phyloP scores from a whole-genome alignment of 257 asterid species.

The Fraxinus pennsylvanica region DNA sequence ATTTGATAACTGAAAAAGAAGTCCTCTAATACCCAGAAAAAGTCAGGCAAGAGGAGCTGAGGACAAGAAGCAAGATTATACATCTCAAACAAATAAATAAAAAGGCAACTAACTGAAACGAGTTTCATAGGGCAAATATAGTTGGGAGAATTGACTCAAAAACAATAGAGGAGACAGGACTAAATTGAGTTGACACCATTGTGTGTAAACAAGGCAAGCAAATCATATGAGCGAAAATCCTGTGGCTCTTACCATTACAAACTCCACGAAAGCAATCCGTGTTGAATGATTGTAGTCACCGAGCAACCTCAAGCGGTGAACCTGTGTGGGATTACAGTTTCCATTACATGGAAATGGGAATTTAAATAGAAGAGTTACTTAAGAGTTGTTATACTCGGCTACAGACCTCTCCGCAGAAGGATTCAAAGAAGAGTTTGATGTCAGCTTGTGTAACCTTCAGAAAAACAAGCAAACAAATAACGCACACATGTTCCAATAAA shows the following conservation, averaged over 20 bases:
- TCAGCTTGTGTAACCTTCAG: constrained; percentile 75
- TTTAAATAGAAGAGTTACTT: constrained; percentile 24
- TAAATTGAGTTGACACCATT: not conserved
- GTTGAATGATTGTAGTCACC: constrained; percentile 95
- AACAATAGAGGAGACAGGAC: not conserved
- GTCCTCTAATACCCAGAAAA: not conserved
- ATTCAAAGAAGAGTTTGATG: constrained; percentile 69
- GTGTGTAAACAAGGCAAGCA: constrained; percentile 16
- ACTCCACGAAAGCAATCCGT: constrained; percentile 96
- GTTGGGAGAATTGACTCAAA: not conserved
- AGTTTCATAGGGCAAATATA: constrained; percentile 4
- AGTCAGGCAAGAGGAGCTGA: not conserved
- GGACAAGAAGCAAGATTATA: not conserved
- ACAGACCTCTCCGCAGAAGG: constrained; percentile 70
- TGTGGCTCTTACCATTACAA: constrained; percentile 70
- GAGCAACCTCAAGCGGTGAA: constrained; percentile 92
- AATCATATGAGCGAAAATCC: constrained; percentile 14
- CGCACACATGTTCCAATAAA: constrained; percentile 4
- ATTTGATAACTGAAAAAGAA: not conserved
- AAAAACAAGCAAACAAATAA: constrained; percentile 22
- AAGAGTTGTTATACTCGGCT: constrained; percentile 23
- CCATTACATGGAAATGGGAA: constrained; percentile 21
- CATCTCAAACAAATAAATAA: not conserved
- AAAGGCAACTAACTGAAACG: constrained; percentile 57
- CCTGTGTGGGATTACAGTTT: constrained; percentile 59